Evolutionary conservation across 768 basidiomycete species (phyloP).

Genomic region (Lactarius hengduanensis): DNA sequence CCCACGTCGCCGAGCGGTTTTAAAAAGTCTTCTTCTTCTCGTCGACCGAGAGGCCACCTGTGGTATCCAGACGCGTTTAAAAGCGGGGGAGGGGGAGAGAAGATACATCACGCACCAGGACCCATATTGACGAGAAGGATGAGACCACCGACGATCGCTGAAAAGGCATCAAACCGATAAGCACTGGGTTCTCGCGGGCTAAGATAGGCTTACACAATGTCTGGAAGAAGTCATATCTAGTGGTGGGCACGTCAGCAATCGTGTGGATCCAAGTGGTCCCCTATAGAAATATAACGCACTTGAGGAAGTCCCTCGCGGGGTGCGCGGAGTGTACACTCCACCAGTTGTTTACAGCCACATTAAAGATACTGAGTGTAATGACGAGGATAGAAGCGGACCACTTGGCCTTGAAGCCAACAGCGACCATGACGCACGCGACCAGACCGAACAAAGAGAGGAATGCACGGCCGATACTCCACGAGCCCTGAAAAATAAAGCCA

Average conservation of each 20-base stretch:
- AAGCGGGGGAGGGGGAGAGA: not conserved
- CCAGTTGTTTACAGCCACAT: slow-evolving; percentile 98
- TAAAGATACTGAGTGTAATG: slow-evolving; percentile 87
- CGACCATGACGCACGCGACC: slow-evolving; percentile 92
- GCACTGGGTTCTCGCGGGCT: not conserved
- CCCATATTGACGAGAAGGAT: slow-evolving; percentile 98
- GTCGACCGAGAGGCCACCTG: slow-evolving; percentile 93
- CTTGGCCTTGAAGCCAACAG: slow-evolving; percentile 98
- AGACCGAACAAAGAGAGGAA: slow-evolving; percentile 89
- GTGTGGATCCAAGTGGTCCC: slow-evolving; percentile 8
- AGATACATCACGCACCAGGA: slow-evolving; percentile 57
- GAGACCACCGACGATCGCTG: slow-evolving; percentile 94
- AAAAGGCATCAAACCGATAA: slow-evolving; percentile 16
- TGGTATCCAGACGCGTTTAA: slow-evolving; percentile 19
- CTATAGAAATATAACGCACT: slow-evolving; percentile 44
- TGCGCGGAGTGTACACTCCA: slow-evolving; percentile 92
- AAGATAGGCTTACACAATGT: slow-evolving; percentile 61
- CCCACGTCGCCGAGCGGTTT: slow-evolving; percentile 5
- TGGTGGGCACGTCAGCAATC: slow-evolving; percentile 30
- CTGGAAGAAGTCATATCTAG: slow-evolving; percentile 98
- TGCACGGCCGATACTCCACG: slow-evolving; percentile 84
- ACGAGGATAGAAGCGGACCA: slow-evolving; percentile 98
- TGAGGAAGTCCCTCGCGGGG: slow-evolving; percentile 96
- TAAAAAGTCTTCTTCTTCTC: slow-evolving; percentile 98
- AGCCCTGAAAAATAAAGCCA: slow-evolving; percentile 92